Base-by-base conservation (phyloP, 805 yeast genomes). In the Yamadazyma endophytica region DNA sequence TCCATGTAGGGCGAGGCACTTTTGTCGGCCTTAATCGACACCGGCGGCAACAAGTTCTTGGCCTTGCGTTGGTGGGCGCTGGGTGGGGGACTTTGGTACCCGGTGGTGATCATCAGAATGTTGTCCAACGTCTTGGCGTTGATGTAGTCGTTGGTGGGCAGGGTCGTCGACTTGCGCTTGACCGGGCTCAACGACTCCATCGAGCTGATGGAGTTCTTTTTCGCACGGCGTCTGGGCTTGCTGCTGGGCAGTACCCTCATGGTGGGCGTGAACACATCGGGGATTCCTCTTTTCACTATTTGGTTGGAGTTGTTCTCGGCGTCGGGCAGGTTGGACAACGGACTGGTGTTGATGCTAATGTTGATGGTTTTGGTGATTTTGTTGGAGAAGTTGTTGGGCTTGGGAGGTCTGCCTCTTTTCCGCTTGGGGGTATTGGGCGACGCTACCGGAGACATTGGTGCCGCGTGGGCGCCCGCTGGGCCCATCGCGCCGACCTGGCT, bases 351-450 rank as follows among this genome's bases (percentile, higher is more conserved):
- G 37, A 65, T 56, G 33, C 53, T 56, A 45, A 65, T 63, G 42
- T 66, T 65, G 42, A 64, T 47, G 7, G 70, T 60, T 28, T 63
- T 54, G 26, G 67, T 61, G 36, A 60, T 61, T 36, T 58, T 57
- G 38, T 54, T 59, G 23, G 56, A 44, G 17, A 61, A 48, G 13
- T 61, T 54, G n/a, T 54, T 44, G 2, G 64, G 56, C 47, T 66
- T 66, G 21, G 72, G 70, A 6, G 72, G 72, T 43, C 72, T 53
- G n/a, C 72, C 72, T 41, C 72, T 46, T 42, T 60, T 66, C 30
- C 58, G 47, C 40, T 62, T 65, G 12, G 54, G 49, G 3, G 65
- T 40, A 5, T n/a, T n/a, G n/a, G n/a, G n/a, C n/a, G n/a, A n/a
- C n/a, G n/a, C n/a, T n/a, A n/a, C n/a, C n/a, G n/a, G n/a, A n/a